Evolutionary conservation across 2,329 filamentous ascomycete species (phyloP).

Genomic region (Talaromyces sp.): DNA sequence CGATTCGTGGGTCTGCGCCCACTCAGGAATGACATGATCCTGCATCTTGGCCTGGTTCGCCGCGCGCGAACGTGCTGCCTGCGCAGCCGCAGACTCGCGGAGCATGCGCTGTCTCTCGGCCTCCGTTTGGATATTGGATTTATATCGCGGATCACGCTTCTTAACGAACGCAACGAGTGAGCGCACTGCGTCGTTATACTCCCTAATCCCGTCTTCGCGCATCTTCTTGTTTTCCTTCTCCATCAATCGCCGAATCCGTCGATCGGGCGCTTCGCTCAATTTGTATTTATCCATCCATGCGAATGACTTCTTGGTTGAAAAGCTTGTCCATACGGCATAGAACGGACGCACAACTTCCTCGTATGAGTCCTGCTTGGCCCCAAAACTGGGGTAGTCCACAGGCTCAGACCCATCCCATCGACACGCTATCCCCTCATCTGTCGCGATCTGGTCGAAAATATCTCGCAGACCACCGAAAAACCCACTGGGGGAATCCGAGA

Average conservation of each 20-base stretch:
- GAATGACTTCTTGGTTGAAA: constrained; percentile 81
- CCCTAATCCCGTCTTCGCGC: constrained; percentile 75
- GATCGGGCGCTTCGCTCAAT: constrained; percentile 80
- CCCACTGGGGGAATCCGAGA: constrained; percentile 73
- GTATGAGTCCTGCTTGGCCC: constrained; percentile 69
- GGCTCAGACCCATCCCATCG: constrained; percentile 59
- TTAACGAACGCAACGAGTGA: constrained; percentile 83
- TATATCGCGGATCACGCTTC: constrained; percentile 85
- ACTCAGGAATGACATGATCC: constrained; percentile 64
- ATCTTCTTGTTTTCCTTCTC: constrained; percentile 90
- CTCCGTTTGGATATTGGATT: constrained; percentile 72
- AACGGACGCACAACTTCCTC: constrained; percentile 76
- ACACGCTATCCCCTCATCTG: constrained; percentile 74
- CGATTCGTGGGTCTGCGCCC: constrained; percentile 54
- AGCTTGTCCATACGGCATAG: constrained; percentile 75
- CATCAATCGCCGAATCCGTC: constrained; percentile 76
- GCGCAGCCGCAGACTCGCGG: constrained; percentile 74
- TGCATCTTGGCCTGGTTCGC: constrained; percentile 73
- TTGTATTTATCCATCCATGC: constrained; percentile 85
- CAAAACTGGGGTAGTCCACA: constrained; percentile 77
- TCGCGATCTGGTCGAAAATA: constrained; percentile 74
- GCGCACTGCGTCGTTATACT: constrained; percentile 90
- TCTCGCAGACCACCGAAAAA: constrained; percentile 80
- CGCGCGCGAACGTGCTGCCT: constrained; percentile 77
- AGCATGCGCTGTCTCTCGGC: constrained; percentile 75